Percentiles rank a stretch among this genome's conserved stretches.
Evolutionary conservation across 768 basidiomycete species (phyloP).

Genomic region (Nevesoporus exiguus): DNA sequence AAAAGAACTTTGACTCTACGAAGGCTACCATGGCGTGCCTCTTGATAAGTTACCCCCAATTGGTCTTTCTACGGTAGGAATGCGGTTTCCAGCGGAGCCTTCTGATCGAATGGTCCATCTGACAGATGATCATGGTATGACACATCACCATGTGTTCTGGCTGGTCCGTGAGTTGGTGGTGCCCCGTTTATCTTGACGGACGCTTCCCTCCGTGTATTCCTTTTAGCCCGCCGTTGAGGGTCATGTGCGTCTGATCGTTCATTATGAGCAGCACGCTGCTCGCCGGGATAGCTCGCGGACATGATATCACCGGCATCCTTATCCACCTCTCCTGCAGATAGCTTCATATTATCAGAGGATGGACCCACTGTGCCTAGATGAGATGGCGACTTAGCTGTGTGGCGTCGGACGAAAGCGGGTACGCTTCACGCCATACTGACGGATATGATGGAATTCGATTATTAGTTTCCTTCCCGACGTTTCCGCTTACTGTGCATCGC

Average conservation of each 20-base stretch:
- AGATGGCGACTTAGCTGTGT: background rate
- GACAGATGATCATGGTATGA: background rate
- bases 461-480: background rate
- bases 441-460: background rate
- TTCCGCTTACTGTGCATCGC: background rate
- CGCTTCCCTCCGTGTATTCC: slow-evolving; percentile 1
- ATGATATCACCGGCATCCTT: background rate
- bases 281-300: background rate
- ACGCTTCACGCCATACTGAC: background rate
- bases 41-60: slow-evolving; percentile 13
- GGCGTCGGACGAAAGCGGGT: background rate
- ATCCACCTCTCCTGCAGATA: background rate
- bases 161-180: background rate
- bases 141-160: slow-evolving; percentile 1
- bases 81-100: background rate
- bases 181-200: background rate
- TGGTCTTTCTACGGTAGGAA: background rate
- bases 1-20: background rate
- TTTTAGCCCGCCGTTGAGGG: slow-evolving; percentile 5
- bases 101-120: background rate
- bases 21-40: background rate
- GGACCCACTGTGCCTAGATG: background rate
- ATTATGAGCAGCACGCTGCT: background rate
- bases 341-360: slow-evolving; percentile 7
- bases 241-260: background rate